Conservation (phyloP, 169 alveolate species). For the Plasmodium yoelii region DNA sequence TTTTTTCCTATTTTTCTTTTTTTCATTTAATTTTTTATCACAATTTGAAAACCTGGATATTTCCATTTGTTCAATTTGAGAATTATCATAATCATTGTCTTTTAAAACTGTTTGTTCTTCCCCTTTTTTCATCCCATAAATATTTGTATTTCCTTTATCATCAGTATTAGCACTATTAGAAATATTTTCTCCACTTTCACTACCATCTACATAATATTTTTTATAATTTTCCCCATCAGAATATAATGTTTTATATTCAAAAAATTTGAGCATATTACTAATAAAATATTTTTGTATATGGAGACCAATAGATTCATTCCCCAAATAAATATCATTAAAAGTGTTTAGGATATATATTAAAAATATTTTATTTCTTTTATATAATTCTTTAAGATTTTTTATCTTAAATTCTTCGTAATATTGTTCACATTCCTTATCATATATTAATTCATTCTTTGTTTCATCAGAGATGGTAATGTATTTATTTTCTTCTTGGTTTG, state of each 20-base stretch:
- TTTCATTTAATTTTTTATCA: not conserved
- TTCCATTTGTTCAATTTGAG: not conserved
- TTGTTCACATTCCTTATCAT: constrained; percentile 10
- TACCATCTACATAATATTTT: constrained; percentile 2
- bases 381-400: constrained; percentile 49
- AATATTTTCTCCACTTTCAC: not conserved
- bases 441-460: not conserved
- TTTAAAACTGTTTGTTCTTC: not conserved
- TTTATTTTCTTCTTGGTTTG: not conserved
- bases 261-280: constrained; percentile 12
- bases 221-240: constrained; percentile 24
- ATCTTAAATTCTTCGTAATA: constrained; percentile 32
- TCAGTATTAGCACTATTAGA: not conserved
- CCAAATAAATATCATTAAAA: constrained; percentile 14
- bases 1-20: not conserved
- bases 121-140: not conserved
- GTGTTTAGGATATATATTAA: constrained; percentile 40
- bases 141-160: constrained; percentile 1
- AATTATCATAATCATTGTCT: not conserved
- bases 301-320: constrained; percentile 26
- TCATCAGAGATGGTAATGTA: not conserved
- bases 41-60: not conserved
- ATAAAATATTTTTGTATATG: constrained; percentile 16
- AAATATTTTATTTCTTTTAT: constrained; percentile 43
- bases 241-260: constrained; percentile 38